These are phyloP conservation scores for Citropsis articulata DNA, from an alignment of 345 rosid species.

Conservation along the genomic window DNA sequence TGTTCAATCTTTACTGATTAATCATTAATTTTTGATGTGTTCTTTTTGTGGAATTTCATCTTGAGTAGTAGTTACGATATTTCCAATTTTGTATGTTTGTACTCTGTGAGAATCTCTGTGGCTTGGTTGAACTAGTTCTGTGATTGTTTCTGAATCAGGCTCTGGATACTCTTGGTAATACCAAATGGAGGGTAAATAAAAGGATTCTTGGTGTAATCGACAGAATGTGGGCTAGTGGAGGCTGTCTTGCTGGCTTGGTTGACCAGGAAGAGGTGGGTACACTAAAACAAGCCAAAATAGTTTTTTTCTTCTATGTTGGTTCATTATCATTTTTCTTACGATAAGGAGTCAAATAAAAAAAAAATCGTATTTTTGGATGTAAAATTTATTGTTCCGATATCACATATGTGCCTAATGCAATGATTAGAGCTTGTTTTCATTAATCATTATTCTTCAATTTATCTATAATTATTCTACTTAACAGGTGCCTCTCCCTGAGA, in stretches of 20 bases:
- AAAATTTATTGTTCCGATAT: constrained; percentile 8
- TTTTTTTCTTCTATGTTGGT: constrained; percentile 7
- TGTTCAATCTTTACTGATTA: neutral
- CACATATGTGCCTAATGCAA: neutral
- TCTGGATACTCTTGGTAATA: constrained; percentile 86
- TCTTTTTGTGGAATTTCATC: neutral
- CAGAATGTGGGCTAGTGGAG: constrained; percentile 95
- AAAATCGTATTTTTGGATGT: neutral
- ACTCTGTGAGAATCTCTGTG: neutral
- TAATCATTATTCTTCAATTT: constrained; percentile 4
- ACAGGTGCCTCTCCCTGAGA: constrained; percentile 74
- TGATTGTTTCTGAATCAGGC: constrained; percentile 55
- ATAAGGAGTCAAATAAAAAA: neutral
- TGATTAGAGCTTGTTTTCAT: constrained; percentile 5
- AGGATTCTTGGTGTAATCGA: constrained; percentile 79
- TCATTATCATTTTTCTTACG: neutral
- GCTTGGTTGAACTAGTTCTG: constrained; percentile 19
- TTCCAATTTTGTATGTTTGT: neutral
- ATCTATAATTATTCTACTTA: constrained; percentile 5
- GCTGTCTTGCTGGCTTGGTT: constrained; percentile 71
- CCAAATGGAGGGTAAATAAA: constrained; percentile 92
- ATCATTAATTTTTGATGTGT: neutral
- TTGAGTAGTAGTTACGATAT: neutral
- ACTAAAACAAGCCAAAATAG: neutral
- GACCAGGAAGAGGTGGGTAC: constrained; percentile 83